Evolutionary conservation across 2,329 filamentous ascomycete species (phyloP), one percentile per base, ranked within the genome.

Genomic region (Neoarthrinium moseri): DNA sequence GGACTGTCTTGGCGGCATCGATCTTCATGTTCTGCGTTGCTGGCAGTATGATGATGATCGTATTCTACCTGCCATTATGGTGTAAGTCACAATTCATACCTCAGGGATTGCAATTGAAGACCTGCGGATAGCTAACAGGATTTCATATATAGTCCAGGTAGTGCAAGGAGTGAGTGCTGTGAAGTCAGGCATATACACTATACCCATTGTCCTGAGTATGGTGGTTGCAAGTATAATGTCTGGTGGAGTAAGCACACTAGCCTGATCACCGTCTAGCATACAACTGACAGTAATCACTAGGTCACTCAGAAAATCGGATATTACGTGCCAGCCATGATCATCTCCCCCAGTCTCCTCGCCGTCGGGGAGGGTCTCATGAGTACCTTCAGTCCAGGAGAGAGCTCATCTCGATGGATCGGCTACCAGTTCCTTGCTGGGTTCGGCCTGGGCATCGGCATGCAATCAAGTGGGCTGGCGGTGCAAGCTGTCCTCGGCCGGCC

Each of bases 341-440:
- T 71, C 13, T 72, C 72, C 6, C 72, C 78, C 3, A 66, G 69
- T 49, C 61, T 78, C 51, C 73, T 73, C 68, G 65, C 75, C 6
- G 51, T 78, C 7, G 80, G 78, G 18, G 66, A 75, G 41, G 82
- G 81, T 2, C 70, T 85, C 11, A 66, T 85, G 54, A 81, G 72
- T 45, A 84, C 79, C 0, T 73, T 84, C 24, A 64, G 59, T 13
- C 71, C 73, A 2, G 52, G 61, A 40, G 76, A 75, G 12, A 62
- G 65, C 3, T 70, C 73, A 2, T 61, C 68, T 2, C 70, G 77
- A 48, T 85, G 81, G 81, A 80, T 83, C 45, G 77, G 69, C 11
- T 84, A 70, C 55, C 79, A 84, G 55, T 77, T 81, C 45, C 57
- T 85, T 17, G 67, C 75, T 6, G 82, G 82, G 15, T 74, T 81